phyloP scores from a whole-genome alignment of 306 rosid genomes.

The Fagus sylvatica region DNA sequence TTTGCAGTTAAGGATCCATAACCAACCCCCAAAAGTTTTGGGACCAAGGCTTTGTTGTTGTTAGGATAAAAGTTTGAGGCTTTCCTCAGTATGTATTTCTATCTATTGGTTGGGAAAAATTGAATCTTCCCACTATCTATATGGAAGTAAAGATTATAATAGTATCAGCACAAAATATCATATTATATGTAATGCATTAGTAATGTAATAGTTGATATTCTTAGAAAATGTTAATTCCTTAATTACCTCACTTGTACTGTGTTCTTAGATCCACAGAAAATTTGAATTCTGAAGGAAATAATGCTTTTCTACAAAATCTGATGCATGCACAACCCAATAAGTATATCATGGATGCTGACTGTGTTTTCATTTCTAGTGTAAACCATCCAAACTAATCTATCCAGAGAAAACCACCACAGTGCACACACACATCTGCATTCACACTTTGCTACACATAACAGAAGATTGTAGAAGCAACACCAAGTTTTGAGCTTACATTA shows the following conservation, averaged over 20 bases:
- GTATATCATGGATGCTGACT: neutral
- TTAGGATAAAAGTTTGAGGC: too few species aligned
- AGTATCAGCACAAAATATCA: too few species aligned
- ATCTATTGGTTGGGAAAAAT: too few species aligned
- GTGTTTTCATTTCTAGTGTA: neutral
- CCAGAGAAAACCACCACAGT: neutral
- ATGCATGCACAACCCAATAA: constrained; percentile 5
- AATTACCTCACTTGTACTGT: neutral
- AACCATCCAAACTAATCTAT: neutral
- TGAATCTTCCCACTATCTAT: too few species aligned
- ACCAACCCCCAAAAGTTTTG: too few species aligned
- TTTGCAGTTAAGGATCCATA: too few species aligned
- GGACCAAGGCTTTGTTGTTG: too few species aligned
- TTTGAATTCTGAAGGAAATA: constrained; percentile 9
- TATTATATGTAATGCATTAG: neutral
- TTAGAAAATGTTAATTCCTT: neutral
- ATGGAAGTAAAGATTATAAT: neutral
- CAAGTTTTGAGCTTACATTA: constrained; percentile 56
- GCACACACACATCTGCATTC: neutral
- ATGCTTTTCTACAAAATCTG: neutral
- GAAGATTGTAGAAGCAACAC: neutral
- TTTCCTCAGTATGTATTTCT: too few species aligned
- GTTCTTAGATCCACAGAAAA: constrained; percentile 1
- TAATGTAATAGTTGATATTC: neutral
- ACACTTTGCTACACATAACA: neutral